A percentile compares a stretch with the other conserved stretches of the same genome.
Conservation (phyloP, 2,329 filamentous ascomycete genomes). For the Coleophoma eucalyptorum region DNA sequence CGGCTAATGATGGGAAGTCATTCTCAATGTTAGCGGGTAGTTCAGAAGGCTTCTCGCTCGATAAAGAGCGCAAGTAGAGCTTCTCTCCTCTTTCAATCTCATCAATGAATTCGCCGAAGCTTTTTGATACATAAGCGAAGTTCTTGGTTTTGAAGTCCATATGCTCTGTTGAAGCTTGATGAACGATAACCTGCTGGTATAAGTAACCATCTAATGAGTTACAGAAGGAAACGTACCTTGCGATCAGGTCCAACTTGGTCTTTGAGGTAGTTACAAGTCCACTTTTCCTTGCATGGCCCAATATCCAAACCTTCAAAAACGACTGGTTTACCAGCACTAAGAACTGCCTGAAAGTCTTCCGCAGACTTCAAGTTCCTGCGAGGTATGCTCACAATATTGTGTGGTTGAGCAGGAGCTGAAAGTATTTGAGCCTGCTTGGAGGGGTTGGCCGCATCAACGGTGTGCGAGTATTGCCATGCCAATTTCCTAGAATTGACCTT, state of each 20-base stretch:
- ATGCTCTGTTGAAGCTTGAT: constrained; percentile 58
- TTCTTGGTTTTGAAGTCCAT: constrained; percentile 86
- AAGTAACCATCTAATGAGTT: constrained; percentile 5
- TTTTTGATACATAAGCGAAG: constrained; percentile 68
- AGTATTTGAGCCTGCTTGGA: not conserved
- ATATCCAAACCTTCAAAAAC: constrained; percentile 64
- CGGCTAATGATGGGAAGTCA: constrained; percentile 68
- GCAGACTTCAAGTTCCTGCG: constrained; percentile 47
- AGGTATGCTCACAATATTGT: constrained; percentile 35
- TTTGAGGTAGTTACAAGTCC: constrained; percentile 67
- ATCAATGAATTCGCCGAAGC: constrained; percentile 64
- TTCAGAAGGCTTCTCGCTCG: constrained; percentile 62
- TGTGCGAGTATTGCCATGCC: constrained; percentile 18
- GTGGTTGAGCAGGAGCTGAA: not conserved
- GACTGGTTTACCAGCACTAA: constrained; percentile 55
- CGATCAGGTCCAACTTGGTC: constrained; percentile 56
- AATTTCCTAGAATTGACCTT: not conserved
- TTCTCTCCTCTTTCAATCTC: constrained; percentile 54
- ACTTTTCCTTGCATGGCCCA: constrained; percentile 62
- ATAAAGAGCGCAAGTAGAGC: constrained; percentile 77
- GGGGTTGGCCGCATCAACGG: constrained; percentile 6
- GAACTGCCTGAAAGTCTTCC: constrained; percentile 55
- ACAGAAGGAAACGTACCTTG: constrained; percentile 40
- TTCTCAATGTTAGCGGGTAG: constrained; percentile 63
- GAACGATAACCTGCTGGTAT: constrained; percentile 60